Percentiles rank a stretch among this genome's conserved stretches.
phyloP scores from a whole-genome alignment of 495 filamentous ascomycete genomes.

The Penicillium fimorum region DNA sequence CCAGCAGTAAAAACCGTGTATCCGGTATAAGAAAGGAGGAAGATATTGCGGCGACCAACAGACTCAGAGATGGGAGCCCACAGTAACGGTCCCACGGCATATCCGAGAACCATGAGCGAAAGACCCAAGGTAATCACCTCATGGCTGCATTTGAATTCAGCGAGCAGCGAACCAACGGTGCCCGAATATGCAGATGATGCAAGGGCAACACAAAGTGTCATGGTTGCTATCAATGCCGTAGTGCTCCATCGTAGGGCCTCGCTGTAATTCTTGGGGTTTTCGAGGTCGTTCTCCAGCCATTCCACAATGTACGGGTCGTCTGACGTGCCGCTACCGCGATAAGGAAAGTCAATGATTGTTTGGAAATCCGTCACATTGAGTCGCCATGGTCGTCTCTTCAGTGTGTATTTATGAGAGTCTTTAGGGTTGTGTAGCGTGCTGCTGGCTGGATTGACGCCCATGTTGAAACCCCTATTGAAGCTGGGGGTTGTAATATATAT shows the following conservation, averaged over 20 bases:
- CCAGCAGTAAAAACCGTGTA: constrained; percentile 64
- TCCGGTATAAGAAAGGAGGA: constrained; percentile 55
- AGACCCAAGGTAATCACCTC: constrained; percentile 54
- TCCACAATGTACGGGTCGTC: constrained; percentile 67
- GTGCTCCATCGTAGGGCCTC: constrained; percentile 58
- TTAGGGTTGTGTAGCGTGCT: no score
- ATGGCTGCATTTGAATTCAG: constrained; percentile 42
- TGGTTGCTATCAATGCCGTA: constrained; percentile 57
- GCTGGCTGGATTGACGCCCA: no score
- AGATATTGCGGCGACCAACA: constrained; percentile 64
- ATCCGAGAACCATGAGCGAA: constrained; percentile 50
- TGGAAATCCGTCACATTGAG: neutral
- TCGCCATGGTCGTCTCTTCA: neutral
- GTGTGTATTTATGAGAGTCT: neutral
- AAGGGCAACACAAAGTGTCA: constrained; percentile 69
- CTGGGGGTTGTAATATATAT: no score
- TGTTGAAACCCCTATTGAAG: no score
- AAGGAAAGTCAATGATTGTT: constrained; percentile 50
- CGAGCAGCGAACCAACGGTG: constrained; percentile 50
- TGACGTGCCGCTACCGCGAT: constrained; percentile 60
- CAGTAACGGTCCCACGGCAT: constrained; percentile 27
- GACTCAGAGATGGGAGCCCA: constrained; percentile 58
- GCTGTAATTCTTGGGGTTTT: constrained; percentile 60
- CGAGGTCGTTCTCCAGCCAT: constrained; percentile 60
- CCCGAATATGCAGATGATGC: constrained; percentile 69